phyloP scores from a whole-genome alignment of 2,329 filamentous ascomycete genomes.

The Calycina herbarum region DNA sequence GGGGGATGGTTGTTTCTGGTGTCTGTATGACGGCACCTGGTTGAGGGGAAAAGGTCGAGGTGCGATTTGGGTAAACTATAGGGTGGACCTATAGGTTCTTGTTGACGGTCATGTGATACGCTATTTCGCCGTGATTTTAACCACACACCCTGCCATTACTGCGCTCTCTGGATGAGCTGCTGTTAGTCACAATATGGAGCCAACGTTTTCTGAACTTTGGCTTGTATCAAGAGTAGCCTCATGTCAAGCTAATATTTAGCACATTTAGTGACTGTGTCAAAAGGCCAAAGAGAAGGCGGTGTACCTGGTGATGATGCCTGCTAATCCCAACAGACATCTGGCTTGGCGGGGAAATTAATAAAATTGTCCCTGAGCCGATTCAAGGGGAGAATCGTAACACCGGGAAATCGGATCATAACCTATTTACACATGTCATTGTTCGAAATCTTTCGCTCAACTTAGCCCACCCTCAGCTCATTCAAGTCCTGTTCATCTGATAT shows the following conservation, averaged over 20 bases:
- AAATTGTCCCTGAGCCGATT: conserved; percentile 11
- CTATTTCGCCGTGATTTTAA: too few species aligned
- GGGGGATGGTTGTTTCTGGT: not conserved
- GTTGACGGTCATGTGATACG: too few species aligned
- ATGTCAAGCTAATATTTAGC: too few species aligned
- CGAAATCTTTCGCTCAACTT: conserved; percentile 5
- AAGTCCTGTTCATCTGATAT: not conserved
- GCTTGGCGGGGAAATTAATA: conserved; percentile 1
- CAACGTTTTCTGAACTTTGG: too few species aligned
- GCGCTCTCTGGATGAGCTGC: too few species aligned
- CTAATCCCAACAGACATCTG: not conserved
- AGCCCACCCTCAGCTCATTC: not conserved
- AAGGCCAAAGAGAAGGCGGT: not conserved
- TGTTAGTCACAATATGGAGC: too few species aligned
- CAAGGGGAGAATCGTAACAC: conserved; percentile 19
- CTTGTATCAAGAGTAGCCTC: too few species aligned
- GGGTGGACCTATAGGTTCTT: too few species aligned
- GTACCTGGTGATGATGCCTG: not conserved
- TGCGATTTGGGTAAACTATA: not conserved
- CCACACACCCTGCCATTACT: too few species aligned
- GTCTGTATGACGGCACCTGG: not conserved
- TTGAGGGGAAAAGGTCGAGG: not conserved
- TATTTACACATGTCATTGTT: conserved; percentile 12
- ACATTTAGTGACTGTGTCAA: too few species aligned
- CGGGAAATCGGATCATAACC: conserved; percentile 18